phyloP scores from a whole-genome alignment of 2,329 filamentous ascomycete species.

The Fusarium coicis region DNA sequence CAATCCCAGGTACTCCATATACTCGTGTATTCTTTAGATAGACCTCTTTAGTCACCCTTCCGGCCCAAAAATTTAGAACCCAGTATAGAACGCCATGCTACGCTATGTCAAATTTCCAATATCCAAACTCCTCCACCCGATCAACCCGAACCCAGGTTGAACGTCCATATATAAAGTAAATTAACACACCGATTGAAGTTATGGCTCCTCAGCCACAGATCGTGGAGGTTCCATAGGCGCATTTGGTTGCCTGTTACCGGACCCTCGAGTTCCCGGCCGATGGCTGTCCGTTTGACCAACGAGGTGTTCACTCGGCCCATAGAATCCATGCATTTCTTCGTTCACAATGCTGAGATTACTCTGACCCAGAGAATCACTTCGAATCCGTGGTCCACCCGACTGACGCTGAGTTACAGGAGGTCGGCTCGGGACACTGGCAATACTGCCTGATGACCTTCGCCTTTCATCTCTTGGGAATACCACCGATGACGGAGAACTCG shows the following conservation, averaged over 20 bases:
- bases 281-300: conserved; percentile 55
- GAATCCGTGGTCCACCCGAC: conserved; percentile 43
- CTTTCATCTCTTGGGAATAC: conserved; percentile 35
- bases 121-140: neutral
- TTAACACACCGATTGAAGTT: neutral
- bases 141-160: neutral
- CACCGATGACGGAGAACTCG: conserved; percentile 44
- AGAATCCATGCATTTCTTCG: conserved; percentile 62
- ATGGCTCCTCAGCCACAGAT: neutral
- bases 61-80: neutral
- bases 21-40: conserved; percentile 8
- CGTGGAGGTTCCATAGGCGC: neutral
- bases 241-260: neutral
- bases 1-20: neutral
- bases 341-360: conserved; percentile 48
- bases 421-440: conserved; percentile 23
- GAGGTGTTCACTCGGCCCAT: conserved; percentile 54
- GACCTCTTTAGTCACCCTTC: neutral
- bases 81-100: conserved; percentile 16
- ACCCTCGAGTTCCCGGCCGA: conserved; percentile 30
- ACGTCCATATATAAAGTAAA: neutral
- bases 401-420: conserved; percentile 43
- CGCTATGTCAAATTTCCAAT: conserved; percentile 9
- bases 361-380: conserved; percentile 40
- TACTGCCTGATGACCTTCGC: conserved; percentile 45